Evolutionary conservation across 2,329 filamentous ascomycete genomes (phyloP).

Genomic region (Fusarium stilboides): DNA sequence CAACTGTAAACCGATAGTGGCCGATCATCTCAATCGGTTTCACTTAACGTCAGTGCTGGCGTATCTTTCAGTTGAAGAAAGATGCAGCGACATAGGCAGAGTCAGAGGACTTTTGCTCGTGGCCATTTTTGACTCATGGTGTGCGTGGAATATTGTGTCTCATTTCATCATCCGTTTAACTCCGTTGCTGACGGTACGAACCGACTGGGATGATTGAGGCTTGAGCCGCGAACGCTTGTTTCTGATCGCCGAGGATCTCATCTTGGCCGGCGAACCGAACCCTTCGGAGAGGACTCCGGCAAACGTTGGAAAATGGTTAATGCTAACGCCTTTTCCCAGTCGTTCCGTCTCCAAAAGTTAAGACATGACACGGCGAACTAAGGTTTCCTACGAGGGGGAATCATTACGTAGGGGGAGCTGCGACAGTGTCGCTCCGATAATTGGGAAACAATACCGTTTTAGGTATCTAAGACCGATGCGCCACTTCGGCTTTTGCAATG

Average conservation of each 20-base stretch:
- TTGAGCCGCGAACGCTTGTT: conserved; percentile 10
- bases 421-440: conserved; percentile 5
- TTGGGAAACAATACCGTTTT: conserved; percentile 9
- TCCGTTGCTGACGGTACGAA: conserved; percentile 1
- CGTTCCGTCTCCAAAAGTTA: too few species aligned
- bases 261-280: neutral
- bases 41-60: conserved; percentile 13
- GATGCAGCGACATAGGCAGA: neutral
- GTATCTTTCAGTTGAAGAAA: conserved; percentile 5
- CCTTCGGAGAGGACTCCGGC: neutral
- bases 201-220: conserved; percentile 1
- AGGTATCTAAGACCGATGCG: conserved; percentile 15
- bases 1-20: conserved; percentile 6
- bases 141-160: conserved; percentile 7
- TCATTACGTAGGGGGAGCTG: conserved; percentile 10
- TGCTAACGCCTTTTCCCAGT: conserved; percentile 3
- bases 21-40: conserved; percentile 24
- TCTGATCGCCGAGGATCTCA: neutral
- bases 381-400: neutral
- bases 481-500: conserved; percentile 19
- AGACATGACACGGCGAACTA: too few species aligned
- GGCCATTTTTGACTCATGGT: neutral
- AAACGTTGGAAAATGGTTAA: conserved; percentile 10
- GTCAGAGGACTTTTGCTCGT: neutral
- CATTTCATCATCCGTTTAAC: neutral